Base-by-base conservation (phyloP, 768 basidiomycete species). In the Leccinum disarticulatum region DNA sequence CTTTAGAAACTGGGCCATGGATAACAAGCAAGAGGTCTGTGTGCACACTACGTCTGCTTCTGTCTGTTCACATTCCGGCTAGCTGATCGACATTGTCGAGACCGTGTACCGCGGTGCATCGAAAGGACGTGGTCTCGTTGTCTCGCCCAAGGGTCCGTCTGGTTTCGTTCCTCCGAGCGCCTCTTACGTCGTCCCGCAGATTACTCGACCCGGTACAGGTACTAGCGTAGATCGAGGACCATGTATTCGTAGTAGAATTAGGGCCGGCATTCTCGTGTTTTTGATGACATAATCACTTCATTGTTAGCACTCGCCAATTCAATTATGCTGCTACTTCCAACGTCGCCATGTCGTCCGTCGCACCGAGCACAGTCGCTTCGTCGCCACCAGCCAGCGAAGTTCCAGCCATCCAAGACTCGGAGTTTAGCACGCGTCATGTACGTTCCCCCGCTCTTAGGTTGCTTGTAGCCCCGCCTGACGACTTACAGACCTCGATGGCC, bases 81-180 rank as follows among this genome's bases (percentile, higher is more conserved):
- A 98, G 94, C 78, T 98, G 72, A 95, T 98, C 68, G 96, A 98
- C 73, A 95, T 98, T 66, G 87, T 98, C 66, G 96, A 98, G 76
- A 98, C 97, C 9, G 96, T 98, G 6, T 98, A 98, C 74, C 87
- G 97, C 62, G 97, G 97, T 31, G 97, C 97, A 1, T 94, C 94
- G 2, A 98, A 98, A 69, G 97, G 96, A 13, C 89, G 96, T 57
- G 95, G 97, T 92, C 79, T 98, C 31, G 96, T 98, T 35, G 95
- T 97, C 14, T 95, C 95, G 0, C 95, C 95, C 0, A 95, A 94
- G 83, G 95, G 95, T 92, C 25, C 28, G 81, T 72, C 15, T 9
- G 0, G 10, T 2, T 3, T 27, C 19, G 0, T n/a, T 15, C 0
- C 15, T 2, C 10, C 4, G 14, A 4, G 4, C 25, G 3, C 27